phyloP scores from a whole-genome alignment of 2,329 filamentous ascomycete genomes.

The Nemania bipapillata region DNA sequence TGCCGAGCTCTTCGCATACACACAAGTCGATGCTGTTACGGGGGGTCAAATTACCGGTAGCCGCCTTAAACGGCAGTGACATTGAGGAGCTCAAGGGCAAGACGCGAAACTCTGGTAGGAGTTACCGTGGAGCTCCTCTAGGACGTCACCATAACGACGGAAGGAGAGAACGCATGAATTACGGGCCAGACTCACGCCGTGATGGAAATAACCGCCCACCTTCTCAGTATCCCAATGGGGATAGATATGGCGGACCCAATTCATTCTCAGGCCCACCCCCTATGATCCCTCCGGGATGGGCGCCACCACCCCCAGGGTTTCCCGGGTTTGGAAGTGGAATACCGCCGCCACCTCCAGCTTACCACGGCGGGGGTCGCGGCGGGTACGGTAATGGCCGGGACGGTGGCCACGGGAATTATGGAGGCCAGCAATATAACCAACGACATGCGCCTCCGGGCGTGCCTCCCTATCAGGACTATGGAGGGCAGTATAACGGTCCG shows the following conservation, averaged over 20 bases:
- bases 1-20: constrained; percentile 75
- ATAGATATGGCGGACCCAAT: constrained; percentile 52
- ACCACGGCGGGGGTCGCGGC: constrained; percentile 41
- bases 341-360: constrained; percentile 54
- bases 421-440: constrained; percentile 45
- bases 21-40: constrained; percentile 96
- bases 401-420: constrained; percentile 38
- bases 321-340: constrained; percentile 53
- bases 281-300: constrained; percentile 51
- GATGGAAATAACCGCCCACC: constrained; percentile 42
- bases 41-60: constrained; percentile 77
- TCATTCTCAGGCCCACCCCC: constrained; percentile 47
- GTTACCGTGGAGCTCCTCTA: constrained; percentile 74
- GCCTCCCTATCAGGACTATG: constrained; percentile 42
- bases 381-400: constrained; percentile 43
- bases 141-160: constrained; percentile 48
- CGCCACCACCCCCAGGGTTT: constrained; percentile 55
- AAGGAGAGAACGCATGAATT: constrained; percentile 50
- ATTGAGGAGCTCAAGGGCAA: constrained; percentile 77
- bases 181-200: constrained; percentile 49
- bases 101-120: constrained; percentile 72
- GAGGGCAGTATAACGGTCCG: constrained; percentile 45
- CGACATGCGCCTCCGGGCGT: constrained; percentile 39
- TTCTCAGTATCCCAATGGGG: constrained; percentile 59
- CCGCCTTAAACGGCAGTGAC: constrained; percentile 79